phyloP scores from a whole-genome alignment of 768 basidiomycete genomes.

The Holtermannia corniformis region DNA sequence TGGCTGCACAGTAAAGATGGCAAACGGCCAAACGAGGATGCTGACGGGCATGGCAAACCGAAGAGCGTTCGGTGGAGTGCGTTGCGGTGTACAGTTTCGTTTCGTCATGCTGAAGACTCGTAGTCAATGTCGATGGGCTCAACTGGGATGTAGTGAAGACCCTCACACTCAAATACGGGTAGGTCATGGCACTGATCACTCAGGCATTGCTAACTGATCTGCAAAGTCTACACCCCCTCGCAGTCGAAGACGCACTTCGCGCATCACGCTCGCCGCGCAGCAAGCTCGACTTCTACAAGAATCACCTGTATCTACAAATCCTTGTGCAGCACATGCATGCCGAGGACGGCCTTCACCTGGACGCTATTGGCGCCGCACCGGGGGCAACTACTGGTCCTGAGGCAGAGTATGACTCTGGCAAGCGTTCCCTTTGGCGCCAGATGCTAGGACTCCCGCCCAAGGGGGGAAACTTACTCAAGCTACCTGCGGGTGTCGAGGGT shows the following conservation, averaged over 20 bases:
- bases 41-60: conserved; percentile 13
- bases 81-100: conserved; percentile 7
- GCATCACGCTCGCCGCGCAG: conserved; percentile 35
- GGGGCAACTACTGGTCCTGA: background rate
- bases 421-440: background rate
- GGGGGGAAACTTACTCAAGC: conserved; percentile 1
- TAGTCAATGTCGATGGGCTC: conserved; percentile 34
- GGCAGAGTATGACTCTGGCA: background rate
- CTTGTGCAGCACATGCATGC: conserved; percentile 35
- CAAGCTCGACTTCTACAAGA: conserved; percentile 40
- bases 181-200: conserved; percentile 1
- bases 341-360: background rate
- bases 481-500: conserved; percentile 39
- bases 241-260: conserved; percentile 38
- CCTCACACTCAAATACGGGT: conserved; percentile 32
- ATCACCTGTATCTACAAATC: conserved; percentile 38
- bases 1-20: conserved; percentile 33
- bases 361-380: background rate
- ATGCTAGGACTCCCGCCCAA: background rate
- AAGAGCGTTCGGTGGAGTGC: conserved; percentile 37
- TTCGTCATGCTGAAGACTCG: background rate
- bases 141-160: conserved; percentile 40
- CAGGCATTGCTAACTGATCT: background rate
- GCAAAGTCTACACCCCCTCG: conserved; percentile 35
- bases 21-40: conserved; percentile 11